A percentile compares a stretch with the other conserved stretches of the same genome.
phyloP scores from a whole-genome alignment of 768 basidiomycete genomes.

The Sutorius australiensis region DNA sequence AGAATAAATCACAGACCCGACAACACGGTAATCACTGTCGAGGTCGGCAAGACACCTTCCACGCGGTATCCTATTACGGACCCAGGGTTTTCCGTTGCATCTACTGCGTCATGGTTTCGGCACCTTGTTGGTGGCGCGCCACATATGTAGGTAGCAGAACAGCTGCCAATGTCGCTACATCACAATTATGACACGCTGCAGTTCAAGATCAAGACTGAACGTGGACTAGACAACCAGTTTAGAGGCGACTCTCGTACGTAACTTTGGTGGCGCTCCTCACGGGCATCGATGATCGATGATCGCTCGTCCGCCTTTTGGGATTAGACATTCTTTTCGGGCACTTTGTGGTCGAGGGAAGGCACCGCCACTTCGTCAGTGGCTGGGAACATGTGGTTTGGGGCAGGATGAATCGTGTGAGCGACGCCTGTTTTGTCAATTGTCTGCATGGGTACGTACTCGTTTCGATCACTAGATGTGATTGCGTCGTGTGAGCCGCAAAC shows the following conservation, averaged over 20 bases:
- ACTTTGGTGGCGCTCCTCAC: conserved; percentile 19
- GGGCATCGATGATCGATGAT: conserved; percentile 4
- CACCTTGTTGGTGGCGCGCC: conserved; percentile 15
- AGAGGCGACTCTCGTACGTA: conserved; percentile 15
- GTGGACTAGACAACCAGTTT: conserved; percentile 4
- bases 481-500: conserved; percentile 11
- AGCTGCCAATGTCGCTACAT: background rate
- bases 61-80: conserved; percentile 8
- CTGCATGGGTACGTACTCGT: background rate
- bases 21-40: conserved; percentile 1
- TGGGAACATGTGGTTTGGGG: conserved; percentile 22
- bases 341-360: conserved; percentile 9
- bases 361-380: conserved; percentile 19
- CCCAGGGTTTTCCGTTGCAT: background rate
- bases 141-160: conserved; percentile 4
- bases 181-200: conserved; percentile 8
- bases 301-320: background rate
- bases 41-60: background rate
- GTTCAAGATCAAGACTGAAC: conserved; percentile 1
- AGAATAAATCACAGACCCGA: conserved; percentile 4
- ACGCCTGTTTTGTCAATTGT: conserved; percentile 9
- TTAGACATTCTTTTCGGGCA: background rate
- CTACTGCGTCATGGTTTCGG: background rate
- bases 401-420: conserved; percentile 17
- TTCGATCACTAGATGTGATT: conserved; percentile 6